Evolutionary conservation across 768 basidiomycete species (phyloP), one percentile per base, ranked within the genome.

Genomic region (Thelephora aurantiotincta): DNA sequence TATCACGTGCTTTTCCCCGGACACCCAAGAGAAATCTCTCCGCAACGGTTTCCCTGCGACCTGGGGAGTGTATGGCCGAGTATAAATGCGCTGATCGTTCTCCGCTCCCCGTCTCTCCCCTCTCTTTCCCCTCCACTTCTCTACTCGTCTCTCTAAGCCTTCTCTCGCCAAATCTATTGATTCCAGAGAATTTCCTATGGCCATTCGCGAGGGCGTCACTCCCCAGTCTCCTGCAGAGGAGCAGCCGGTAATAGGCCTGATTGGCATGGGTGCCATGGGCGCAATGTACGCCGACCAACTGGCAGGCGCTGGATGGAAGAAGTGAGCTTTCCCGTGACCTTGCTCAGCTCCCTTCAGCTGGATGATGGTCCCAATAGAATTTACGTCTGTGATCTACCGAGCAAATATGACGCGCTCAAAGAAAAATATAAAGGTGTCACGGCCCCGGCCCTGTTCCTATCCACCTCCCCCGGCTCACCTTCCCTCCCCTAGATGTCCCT

Each of bases 221-320:
- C 64, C 64, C 16, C 57, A 59, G 9, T 55, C 61, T 7, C 70
- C 73, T 5, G 16, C 58, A 1, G 64, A 69, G 5, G 60, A 68
- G 20, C 88, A 91, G 54, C 87, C 88, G 5, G 72, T 74, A 0
- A 85, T 98, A 35, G 93, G 93, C 1, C 68, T 96, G 45, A 96
- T 96, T 51, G 93, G 94, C 2, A 96, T 97, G 92, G 93, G 93
- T 0, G 87, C 86, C 44, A 98, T 98, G 94, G 94, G 94, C 2
- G 70, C 68, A 58, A 90, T 98, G 91, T 98, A 97, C 60, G 90
- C 91, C 0, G 73, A 71, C 14, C 60, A 68, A n/a, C 69, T 99
- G 20, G 75, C 80, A 11, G 68, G 70, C 5, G 91, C 82, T 9
- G 92, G 94, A 1, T 91, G 89, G 81, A 76, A 80, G 63, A 84